Base-by-base conservation (phyloP, 2,329 filamentous ascomycete species). In the Westerdykella aurantiaca region DNA sequence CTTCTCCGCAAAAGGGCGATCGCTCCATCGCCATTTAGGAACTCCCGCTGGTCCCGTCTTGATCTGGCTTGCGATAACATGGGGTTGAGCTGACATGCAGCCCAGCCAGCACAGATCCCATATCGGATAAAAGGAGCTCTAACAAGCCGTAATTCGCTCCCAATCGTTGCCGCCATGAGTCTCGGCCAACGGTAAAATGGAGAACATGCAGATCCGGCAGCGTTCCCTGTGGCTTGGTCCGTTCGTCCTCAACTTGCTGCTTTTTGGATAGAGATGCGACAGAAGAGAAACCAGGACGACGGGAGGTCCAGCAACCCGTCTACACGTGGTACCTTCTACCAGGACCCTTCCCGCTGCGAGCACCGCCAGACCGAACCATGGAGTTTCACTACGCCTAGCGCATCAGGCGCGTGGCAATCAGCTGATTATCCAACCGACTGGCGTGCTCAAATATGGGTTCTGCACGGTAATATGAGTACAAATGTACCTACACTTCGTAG, bases 71-170 rank as follows among this genome's bases (percentile, higher is more conserved):
- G 13, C 16, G 3, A 34, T 16, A 3, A 6, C 16, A n/a, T 16
- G 16, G 13, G 13, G 13, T 16, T 16, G 22, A 18, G 17, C 37
- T 38, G 17, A 21, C 17, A 38, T 16, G 16, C 37, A 35, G n/a
- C 7, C 6, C 33, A 18, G 9, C 10, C 11, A 35, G 31, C 41
- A 17, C 17, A 23, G 39, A 45, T 42, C 37, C 34, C 38, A 25
- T 35, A 39, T 56, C 62, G 62, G 61, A 45, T 64, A 62, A 64
- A 66, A 44, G 62, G 62, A 64, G 48, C 40, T 43, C 41, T 43
- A 41, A 35, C 34, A 33, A 31, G 14, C 41, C 52, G 47, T 52
- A 31, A 64, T 61, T 64, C 55, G 60, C 49, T 46, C 46, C 44
- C 50, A 43, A 46, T 42, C 41, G 47, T 41, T 43, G 47, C 9